Conservation (phyloP, 176 grass and related monocot species). For the Tuctoria greenei region DNA sequence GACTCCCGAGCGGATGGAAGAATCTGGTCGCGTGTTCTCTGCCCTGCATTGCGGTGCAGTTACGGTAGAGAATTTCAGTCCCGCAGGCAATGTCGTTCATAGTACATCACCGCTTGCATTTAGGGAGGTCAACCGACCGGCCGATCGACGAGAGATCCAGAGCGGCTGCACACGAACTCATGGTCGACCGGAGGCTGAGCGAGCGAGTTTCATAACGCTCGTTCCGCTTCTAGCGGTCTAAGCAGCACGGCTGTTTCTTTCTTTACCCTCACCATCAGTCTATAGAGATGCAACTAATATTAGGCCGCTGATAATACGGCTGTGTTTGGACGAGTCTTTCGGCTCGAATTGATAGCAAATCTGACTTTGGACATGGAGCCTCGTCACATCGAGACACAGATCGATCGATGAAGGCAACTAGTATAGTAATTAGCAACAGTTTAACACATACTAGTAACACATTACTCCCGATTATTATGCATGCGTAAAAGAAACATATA, state of each 20-base stretch:
- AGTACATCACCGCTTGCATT: not conserved
- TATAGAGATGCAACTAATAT: no score
- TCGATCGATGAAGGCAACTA: not conserved
- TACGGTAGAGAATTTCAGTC: no score
- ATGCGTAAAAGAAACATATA: not conserved
- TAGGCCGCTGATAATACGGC: not conserved
- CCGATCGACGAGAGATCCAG: not conserved
- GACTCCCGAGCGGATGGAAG: not conserved
- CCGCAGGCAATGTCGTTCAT: not conserved
- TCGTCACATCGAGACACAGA: not conserved
- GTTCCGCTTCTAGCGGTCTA: no score
- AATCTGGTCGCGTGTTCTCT: not conserved
- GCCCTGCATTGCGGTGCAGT: constrained; percentile 3
- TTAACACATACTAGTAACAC: no score
- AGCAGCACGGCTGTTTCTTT: no score
- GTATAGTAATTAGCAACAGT: not conserved
- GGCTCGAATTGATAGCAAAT: not conserved
- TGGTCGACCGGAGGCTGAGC: no score
- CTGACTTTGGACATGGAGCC: not conserved
- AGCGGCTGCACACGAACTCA: no score
- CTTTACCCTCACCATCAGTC: no score
- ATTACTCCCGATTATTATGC: not conserved
- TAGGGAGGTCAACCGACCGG: not conserved
- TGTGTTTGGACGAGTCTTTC: not conserved
- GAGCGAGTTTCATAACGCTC: no score